Percentiles rank a stretch among this genome's conserved stretches.
These are phyloP conservation scores for Mortierella hygrophila DNA, from an alignment of 192 early-diverging fungal species.

Conservation along the genomic window DNA sequence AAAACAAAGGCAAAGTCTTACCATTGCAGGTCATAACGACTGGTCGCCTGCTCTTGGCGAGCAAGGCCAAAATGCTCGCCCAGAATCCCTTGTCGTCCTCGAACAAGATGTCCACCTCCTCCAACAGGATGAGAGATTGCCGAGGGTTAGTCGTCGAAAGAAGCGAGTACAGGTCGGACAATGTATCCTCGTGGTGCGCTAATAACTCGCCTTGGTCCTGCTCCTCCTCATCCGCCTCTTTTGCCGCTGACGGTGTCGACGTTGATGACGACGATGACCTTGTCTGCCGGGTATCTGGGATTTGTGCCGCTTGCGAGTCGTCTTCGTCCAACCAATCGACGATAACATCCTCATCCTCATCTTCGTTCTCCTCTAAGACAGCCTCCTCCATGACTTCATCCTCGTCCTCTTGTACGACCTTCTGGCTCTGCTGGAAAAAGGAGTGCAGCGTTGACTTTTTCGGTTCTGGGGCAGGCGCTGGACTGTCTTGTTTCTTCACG, in stretches of 20 bases:
- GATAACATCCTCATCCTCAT: conserved; percentile 13
- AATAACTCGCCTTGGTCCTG: background rate
- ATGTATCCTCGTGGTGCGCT: conserved; percentile 32
- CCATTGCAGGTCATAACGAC: conserved; percentile 88
- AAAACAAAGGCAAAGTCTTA: conserved; percentile 11
- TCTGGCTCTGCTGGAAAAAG: conserved; percentile 21
- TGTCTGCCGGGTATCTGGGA: background rate
- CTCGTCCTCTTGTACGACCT: background rate
- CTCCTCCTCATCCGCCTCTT: background rate
- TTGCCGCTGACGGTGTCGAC: background rate
- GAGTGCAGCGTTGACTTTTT: conserved; percentile 24
- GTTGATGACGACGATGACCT: background rate
- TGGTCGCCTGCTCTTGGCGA: conserved; percentile 79
- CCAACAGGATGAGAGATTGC: conserved; percentile 83
- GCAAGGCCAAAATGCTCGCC: conserved; percentile 75
- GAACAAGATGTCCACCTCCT: conserved; percentile 86
- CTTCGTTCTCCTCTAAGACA: background rate
- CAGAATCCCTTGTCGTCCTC: conserved; percentile 87
- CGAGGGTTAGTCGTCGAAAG: conserved; percentile 49
- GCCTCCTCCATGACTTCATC: conserved; percentile 15
- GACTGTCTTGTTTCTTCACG: conserved; percentile 6
- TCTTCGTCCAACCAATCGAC: conserved; percentile 20
- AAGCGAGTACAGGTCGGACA: conserved; percentile 51
- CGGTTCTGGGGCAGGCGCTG: background rate
- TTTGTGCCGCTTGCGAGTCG: background rate